Evolutionary conservation across 169 alveolate genomes (phyloP).

Genomic region (Amoebophrya sp.): DNA sequence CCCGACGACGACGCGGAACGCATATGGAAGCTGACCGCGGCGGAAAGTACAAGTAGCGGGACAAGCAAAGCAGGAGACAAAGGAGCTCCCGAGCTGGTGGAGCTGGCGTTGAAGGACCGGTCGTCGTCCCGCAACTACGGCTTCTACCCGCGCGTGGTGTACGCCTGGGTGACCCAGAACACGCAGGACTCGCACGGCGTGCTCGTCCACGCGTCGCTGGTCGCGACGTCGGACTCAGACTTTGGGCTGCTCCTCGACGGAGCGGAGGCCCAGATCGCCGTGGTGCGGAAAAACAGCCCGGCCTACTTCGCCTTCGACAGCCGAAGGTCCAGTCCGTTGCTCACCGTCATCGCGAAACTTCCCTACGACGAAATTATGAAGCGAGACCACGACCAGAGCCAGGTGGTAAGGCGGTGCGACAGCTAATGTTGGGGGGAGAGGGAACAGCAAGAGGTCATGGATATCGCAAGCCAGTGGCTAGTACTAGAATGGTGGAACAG

Average conservation of each 20-base stretch:
- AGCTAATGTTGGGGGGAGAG: no score
- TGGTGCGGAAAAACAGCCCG: background rate
- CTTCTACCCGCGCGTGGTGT: background rate
- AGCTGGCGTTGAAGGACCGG: no score
- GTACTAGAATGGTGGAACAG: no score
- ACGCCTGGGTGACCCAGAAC: background rate
- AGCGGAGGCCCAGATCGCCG: background rate
- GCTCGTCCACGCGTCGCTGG: background rate
- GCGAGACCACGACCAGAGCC: no score
- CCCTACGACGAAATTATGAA: background rate
- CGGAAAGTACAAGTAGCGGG: background rate
- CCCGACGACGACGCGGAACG: background rate
- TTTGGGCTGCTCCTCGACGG: background rate
- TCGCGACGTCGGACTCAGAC: background rate
- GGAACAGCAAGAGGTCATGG: no score
- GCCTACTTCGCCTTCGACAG: background rate
- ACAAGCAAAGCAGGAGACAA: background rate
- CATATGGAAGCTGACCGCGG: background rate
- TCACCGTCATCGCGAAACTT: background rate
- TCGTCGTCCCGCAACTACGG: background rate
- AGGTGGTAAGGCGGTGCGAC: no score
- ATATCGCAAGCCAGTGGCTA: no score
- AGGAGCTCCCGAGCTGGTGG: no score
- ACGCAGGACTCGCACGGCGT: background rate
- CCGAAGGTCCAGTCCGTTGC: background rate